These are phyloP conservation scores for Neopestalotiopsis sp. DNA, from an alignment of 2,329 filamentous ascomycete genomes.

Conservation along the genomic window DNA sequence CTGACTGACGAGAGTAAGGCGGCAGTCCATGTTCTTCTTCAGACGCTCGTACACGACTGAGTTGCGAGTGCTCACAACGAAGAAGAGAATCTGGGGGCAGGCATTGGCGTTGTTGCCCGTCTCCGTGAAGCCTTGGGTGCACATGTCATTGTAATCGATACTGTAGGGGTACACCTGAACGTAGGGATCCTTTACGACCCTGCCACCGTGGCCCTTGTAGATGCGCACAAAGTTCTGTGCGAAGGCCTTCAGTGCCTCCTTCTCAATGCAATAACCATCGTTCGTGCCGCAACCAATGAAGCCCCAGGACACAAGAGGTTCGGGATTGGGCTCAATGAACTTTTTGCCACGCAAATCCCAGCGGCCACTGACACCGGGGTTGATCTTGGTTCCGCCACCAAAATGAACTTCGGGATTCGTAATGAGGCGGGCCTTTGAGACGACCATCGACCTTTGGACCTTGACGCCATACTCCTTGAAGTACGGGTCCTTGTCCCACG, in stretches of 20 bases:
- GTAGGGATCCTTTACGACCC: constrained; percentile 39
- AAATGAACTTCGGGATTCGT: constrained; percentile 75
- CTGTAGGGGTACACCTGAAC: constrained; percentile 40
- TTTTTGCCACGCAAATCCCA: constrained; percentile 88
- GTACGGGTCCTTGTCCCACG: constrained; percentile 72
- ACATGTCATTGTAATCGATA: constrained; percentile 53
- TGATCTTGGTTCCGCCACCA: constrained; percentile 55
- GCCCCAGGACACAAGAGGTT: constrained; percentile 74
- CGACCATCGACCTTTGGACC: constrained; percentile 68
- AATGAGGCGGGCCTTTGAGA: constrained; percentile 73
- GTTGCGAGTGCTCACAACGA: constrained; percentile 76
- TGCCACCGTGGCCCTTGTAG: constrained; percentile 57
- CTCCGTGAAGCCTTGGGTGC: constrained; percentile 59
- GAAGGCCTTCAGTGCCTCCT: constrained; percentile 65
- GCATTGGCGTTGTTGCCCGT: constrained; percentile 57
- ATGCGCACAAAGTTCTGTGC: constrained; percentile 45
- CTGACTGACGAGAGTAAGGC: constrained; percentile 83
- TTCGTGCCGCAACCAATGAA: constrained; percentile 62
- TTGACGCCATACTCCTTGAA: constrained; percentile 75
- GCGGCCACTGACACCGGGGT: constrained; percentile 72
- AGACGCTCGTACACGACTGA: constrained; percentile 77
- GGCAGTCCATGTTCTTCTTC: constrained; percentile 88
- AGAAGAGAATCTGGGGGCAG: constrained; percentile 78
- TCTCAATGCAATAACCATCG: constrained; percentile 52
- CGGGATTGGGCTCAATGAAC: constrained; percentile 70